Base-by-base conservation (phyloP, 345 rosid genomes). In the Sonneratia caseolaris region DNA sequence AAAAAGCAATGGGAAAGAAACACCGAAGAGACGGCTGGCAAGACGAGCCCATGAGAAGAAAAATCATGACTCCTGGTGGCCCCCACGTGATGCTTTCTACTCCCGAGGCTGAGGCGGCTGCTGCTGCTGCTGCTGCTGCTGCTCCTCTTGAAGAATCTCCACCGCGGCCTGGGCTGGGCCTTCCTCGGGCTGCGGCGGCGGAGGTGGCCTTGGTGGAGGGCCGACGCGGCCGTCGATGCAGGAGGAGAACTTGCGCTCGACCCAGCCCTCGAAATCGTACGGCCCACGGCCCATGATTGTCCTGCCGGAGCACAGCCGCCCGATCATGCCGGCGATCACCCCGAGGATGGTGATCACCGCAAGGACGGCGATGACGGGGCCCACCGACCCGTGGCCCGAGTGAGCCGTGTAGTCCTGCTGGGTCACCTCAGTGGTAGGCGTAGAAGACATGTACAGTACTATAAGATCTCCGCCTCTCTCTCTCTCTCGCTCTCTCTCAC, bases 191-290 rank as follows among this genome's bases (percentile, higher is more conserved):
- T 24, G 45, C 74, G 36, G 76, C 78, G 3, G 48, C 82, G 5
- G 78, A 73, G 56, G 79, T 70, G 2, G 66, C 75, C 59, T 55
- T 81, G 78, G 84, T 22, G 74, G 82, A 11, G 86, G 83, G 61
- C 64, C 84, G 40, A 82, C 71, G 21, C 64, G 55, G 36, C 95
- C 88, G 38, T 87, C 90, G 47, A 89, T 64, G 73, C 90, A 89
- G 72, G 91, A 78, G 68, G 95, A 81, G 76, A 88, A 89, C 79
- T 87, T 87, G 53, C 78, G 84, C 78, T 85, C 88, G 7, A 82
- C 83, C 95, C 95, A 89, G 15, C 88, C 84, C 73, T 89, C 91
- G 32, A 87, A 69, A 75, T 89, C 87, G 65, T 83, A 89, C 55
- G 79, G 83, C 38, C 87, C 84, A 55, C 71, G 72, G 36, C 90